These are phyloP conservation scores for Conidiobolus incongruus DNA, from an alignment of 371 early-diverging fungal genomes.

Conservation along the genomic window DNA sequence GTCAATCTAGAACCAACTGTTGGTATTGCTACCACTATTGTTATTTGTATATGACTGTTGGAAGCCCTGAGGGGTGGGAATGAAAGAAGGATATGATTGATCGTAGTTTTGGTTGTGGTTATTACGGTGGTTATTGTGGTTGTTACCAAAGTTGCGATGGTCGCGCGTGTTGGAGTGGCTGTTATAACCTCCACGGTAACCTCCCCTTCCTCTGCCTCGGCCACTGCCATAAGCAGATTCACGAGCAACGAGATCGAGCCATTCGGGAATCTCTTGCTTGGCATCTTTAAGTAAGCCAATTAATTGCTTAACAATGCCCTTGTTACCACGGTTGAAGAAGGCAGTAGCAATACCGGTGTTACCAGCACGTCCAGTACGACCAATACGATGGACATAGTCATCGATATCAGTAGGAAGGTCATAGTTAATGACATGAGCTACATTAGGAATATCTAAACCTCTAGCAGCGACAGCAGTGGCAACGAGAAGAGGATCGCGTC, in stretches of 20 bases:
- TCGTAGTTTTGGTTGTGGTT: too few relatives aligned
- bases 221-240: conserved; percentile 25
- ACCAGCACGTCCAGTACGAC: conserved; percentile 97
- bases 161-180: too few relatives aligned
- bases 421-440: conserved; percentile 80
- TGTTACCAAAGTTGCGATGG: too few relatives aligned
- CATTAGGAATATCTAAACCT: conserved; percentile 88
- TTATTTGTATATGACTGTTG: too few relatives aligned
- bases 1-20: too few relatives aligned
- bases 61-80: too few relatives aligned
- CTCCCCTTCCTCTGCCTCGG: conserved; percentile 12
- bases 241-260: conserved; percentile 43
- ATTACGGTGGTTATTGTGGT: too few relatives aligned
- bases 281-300: conserved; percentile 73
- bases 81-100: too few relatives aligned
- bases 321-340: conserved; percentile 93
- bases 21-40: too few relatives aligned
- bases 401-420: conserved; percentile 86
- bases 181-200: conserved; percentile 11
- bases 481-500: conserved; percentile 83
- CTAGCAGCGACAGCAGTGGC: conserved; percentile 99
- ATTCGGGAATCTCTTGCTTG: conserved; percentile 63
- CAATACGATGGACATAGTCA: conserved; percentile 97
- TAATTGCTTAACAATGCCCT: conserved; percentile 62
- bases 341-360: conserved; percentile 88